Base-by-base conservation (phyloP, 2,329 filamentous ascomycete species). In the Penicillium sclerotigenum region DNA sequence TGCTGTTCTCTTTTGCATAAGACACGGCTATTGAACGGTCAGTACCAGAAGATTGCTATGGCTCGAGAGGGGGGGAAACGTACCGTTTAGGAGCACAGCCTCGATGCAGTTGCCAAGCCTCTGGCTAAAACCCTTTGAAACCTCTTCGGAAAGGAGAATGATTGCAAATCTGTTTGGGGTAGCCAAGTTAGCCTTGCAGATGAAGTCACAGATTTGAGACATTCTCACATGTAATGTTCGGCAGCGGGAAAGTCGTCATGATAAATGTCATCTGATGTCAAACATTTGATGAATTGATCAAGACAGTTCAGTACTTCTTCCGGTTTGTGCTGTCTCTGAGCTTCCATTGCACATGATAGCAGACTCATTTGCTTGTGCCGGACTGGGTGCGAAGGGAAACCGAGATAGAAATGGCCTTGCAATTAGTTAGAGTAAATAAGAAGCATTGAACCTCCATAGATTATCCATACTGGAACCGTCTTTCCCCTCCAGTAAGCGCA, bases 311-410 rank as follows among this genome's bases (percentile, higher is more conserved):
- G 14, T 13, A 86, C 83, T 59, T 87, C 84, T 0, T 76, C 59
- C 48, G 81, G 85, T 58, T 90, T 83, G 0, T 85, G 84, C 0
- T 77, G 76, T 59, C 84, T 79, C 47, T 91, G 86, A 3, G 90
- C 88, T 70, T 95, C 90, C 28, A 90, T 76, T 22, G 90, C 83
- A 64, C 91, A 96, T 1, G 90, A 89, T 61, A 92, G 91, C 0
- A 97, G 31, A 82, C 29, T 22, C 10, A 22, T 8, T 41, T 54
- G 45, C 29, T 54, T 54, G 9, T 54, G 20, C 2, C 29, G 24
- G n/a, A 50, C 37, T 1, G 52, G 36, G 1, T 50, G 9, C 2
- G 5, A 11, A 20, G 45, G 37, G 24, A 54, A 54, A 1, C 46
- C 45, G 29, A 49, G 28, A 22, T 16, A 13, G 10, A 54, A 54